Evolutionary conservation across 2,329 filamentous ascomycete genomes (phyloP).

Genomic region (Cryoendolithus antarcticus): DNA sequence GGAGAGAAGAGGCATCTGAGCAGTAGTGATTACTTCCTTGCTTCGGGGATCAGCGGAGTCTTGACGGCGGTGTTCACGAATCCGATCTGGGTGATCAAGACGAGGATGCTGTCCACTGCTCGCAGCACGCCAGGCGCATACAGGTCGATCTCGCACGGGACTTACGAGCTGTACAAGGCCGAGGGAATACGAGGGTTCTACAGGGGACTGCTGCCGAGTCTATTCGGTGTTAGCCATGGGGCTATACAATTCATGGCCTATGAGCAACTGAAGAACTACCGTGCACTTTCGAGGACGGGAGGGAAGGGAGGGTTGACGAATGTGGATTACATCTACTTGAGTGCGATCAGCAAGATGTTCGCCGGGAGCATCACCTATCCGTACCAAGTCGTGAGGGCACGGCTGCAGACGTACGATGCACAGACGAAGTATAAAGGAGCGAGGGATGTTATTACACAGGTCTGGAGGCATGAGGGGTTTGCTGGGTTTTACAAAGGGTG

Average conservation of each 20-base stretch:
- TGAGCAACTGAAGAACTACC: conserved; percentile 57
- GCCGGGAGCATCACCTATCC: conserved; percentile 88
- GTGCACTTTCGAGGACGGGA: conserved; percentile 29
- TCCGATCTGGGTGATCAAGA: conserved; percentile 97
- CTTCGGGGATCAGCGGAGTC: conserved; percentile 58
- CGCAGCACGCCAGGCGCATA: conserved; percentile 66
- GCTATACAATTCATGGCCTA: conserved; percentile 95
- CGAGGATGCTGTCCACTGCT: conserved; percentile 85
- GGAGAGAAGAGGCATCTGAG: conserved; percentile 34
- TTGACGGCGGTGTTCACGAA: conserved; percentile 77
- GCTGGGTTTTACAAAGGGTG: conserved; percentile 79
- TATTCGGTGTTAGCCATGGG: conserved; percentile 81
- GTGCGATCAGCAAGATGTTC: conserved; percentile 70
- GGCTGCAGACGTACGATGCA: conserved; percentile 81
- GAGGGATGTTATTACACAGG: conserved; percentile 56
- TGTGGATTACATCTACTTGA: conserved; percentile 67
- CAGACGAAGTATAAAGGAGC: conserved; percentile 61
- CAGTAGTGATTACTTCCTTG: conserved; percentile 65
- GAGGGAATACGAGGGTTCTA: conserved; percentile 79
- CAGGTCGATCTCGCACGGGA: conserved; percentile 60
- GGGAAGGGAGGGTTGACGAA: conserved; percentile 45
- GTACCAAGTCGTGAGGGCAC: conserved; percentile 80
- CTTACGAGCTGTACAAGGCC: conserved; percentile 49
- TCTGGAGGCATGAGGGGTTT: conserved; percentile 69
- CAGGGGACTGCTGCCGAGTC: conserved; percentile 67